These are phyloP conservation scores for Penicillium cinerascens DNA, from an alignment of 495 filamentous ascomycete species.

Conservation along the genomic window DNA sequence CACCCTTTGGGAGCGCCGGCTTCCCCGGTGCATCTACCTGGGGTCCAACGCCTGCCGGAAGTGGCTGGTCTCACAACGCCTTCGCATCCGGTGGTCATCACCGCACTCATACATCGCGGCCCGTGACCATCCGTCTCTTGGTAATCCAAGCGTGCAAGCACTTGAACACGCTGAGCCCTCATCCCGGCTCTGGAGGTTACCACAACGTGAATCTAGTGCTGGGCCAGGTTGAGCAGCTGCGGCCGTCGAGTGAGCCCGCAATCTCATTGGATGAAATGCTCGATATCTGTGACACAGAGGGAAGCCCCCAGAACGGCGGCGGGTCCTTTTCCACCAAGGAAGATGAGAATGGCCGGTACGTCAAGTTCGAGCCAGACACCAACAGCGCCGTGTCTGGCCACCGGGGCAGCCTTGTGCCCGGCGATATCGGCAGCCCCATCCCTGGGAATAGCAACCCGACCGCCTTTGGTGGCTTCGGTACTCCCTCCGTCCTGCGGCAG, in stretches of 20 bases:
- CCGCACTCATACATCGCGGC: constrained; percentile 48
- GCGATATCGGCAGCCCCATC: constrained; percentile 52
- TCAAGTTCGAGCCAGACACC: constrained; percentile 60
- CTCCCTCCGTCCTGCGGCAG: constrained; percentile 39
- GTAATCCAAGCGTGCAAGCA: constrained; percentile 60
- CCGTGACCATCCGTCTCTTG: constrained; percentile 54
- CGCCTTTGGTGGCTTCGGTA: constrained; percentile 38
- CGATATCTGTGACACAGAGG: constrained; percentile 89
- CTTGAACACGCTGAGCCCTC: constrained; percentile 40
- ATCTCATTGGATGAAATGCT: constrained; percentile 70
- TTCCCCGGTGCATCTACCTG: constrained; percentile 42
- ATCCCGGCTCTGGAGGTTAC: constrained; percentile 47
- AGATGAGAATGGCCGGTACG: constrained; percentile 48
- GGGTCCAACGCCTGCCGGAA: constrained; percentile 40
- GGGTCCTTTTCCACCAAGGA: constrained; percentile 69
- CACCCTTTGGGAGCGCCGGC: constrained; percentile 41
- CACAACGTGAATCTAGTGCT: constrained; percentile 65
- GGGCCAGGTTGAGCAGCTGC: constrained; percentile 59
- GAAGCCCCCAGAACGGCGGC: constrained; percentile 81
- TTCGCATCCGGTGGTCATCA: constrained; percentile 46
- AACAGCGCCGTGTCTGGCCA: constrained; percentile 38
- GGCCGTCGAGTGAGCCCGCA: constrained; percentile 50
- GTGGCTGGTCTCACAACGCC: constrained; percentile 50
- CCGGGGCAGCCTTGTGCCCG: constrained; percentile 42
- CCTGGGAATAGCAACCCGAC: constrained; percentile 40